Percentiles rank a stretch among this genome's conserved stretches.
These are phyloP conservation scores for Botryosphaeria dothidea DNA, from an alignment of 2,329 filamentous ascomycete genomes.

Conservation along the genomic window DNA sequence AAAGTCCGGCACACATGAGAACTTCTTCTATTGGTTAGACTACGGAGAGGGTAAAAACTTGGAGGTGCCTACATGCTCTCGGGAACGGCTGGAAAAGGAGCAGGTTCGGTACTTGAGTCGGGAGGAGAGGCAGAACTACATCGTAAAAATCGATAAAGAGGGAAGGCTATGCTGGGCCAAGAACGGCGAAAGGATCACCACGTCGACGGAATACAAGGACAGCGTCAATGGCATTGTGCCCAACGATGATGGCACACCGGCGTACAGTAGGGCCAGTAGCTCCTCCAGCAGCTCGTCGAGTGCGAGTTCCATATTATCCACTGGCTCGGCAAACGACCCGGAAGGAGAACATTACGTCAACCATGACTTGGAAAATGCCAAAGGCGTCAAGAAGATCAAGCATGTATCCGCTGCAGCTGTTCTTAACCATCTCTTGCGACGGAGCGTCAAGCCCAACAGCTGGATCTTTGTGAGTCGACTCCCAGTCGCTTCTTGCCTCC, in stretches of 20 bases:
- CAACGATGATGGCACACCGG: constrained; percentile 43
- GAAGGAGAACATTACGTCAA: constrained; percentile 66
- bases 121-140: constrained; percentile 79
- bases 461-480: constrained; percentile 75
- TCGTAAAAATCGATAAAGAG: constrained; percentile 72
- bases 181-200: constrained; percentile 76
- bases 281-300: constrained; percentile 28
- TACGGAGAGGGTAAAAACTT: constrained; percentile 71
- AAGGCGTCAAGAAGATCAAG: constrained; percentile 61
- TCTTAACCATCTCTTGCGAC: constrained; percentile 75
- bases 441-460: constrained; percentile 79
- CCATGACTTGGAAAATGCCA: constrained; percentile 61
- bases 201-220: constrained; percentile 73
- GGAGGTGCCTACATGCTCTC: constrained; percentile 70
- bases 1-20: constrained; percentile 72
- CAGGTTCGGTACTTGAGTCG: constrained; percentile 80
- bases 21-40: constrained; percentile 95
- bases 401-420: constrained; percentile 72
- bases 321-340: constrained; percentile 56
- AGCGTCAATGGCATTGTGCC: constrained; percentile 66
- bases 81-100: constrained; percentile 74
- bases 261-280: constrained; percentile 33
- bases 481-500: background rate
- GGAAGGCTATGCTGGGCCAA: constrained; percentile 86
- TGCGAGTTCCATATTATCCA: constrained; percentile 36